Evolutionary conservation across 2,329 filamentous ascomycete species (phyloP).

Genomic region (Trichoderma sp.): DNA sequence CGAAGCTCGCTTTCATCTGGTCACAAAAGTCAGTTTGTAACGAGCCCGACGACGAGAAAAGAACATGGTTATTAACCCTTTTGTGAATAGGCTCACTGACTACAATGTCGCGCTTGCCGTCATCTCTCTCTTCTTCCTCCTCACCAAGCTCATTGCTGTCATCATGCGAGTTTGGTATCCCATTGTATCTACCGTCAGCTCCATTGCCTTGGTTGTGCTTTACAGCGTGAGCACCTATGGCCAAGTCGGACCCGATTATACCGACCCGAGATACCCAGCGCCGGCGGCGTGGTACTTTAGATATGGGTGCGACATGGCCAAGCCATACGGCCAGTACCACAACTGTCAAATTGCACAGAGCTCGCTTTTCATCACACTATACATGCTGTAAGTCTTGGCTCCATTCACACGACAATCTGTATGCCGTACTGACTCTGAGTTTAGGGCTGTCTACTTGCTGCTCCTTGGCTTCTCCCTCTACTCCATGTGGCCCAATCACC

Average conservation of each 20-base stretch:
- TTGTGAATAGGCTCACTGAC: constrained; percentile 62
- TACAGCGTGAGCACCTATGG: constrained; percentile 69
- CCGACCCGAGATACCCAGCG: constrained; percentile 63
- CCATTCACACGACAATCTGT: neutral
- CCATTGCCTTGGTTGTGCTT: constrained; percentile 59
- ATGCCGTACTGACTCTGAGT: neutral
- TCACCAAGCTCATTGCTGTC: constrained; percentile 68
- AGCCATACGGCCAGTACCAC: constrained; percentile 52
- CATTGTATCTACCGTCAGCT: constrained; percentile 60
- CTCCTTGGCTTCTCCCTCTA: constrained; percentile 62
- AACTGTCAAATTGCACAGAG: constrained; percentile 70
- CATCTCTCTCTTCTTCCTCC: constrained; percentile 72
- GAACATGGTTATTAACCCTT: constrained; percentile 20
- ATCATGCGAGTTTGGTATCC: constrained; percentile 73
- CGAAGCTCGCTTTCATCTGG: constrained; percentile 70
- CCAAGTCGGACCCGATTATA: constrained; percentile 72
- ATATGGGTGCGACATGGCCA: constrained; percentile 66
- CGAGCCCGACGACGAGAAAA: neutral
- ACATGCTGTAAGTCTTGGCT: constrained; percentile 63
- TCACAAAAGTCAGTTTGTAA: constrained; percentile 62
- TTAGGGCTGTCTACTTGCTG: constrained; percentile 53
- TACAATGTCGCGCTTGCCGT: constrained; percentile 78
- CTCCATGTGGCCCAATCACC: constrained; percentile 58
- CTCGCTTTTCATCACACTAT: constrained; percentile 62
- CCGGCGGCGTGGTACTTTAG: constrained; percentile 73